Evolutionary conservation across 1,284 basidiomycete species (phyloP).

Genomic region (Binderoboletus segoi): DNA sequence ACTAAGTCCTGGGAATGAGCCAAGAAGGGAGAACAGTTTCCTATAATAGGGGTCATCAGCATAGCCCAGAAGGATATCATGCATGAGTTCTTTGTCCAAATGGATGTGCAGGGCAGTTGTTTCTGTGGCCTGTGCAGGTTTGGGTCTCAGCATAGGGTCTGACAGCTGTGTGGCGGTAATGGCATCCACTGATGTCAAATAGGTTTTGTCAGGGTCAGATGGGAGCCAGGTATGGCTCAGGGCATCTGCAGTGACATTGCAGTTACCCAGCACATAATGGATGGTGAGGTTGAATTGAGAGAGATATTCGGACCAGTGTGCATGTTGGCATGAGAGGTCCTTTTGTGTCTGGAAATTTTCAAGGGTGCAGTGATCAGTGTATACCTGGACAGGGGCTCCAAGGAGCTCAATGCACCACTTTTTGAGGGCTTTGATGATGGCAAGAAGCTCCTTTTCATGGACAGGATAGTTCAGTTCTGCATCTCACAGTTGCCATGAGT

Average conservation of each 20-base stretch:
- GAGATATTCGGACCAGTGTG: not conserved
- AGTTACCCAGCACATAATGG: not conserved
- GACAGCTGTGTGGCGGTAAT: too few relatives aligned
- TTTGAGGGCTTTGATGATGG: not conserved
- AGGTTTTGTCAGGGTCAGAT: too few relatives aligned
- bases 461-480: too few relatives aligned
- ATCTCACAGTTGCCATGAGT: not conserved
- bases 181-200: too few relatives aligned
- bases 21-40: conserved; percentile 16
- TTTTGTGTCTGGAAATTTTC: not conserved
- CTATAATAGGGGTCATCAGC: conserved; percentile 28
- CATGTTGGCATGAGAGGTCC: not conserved
- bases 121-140: too few relatives aligned
- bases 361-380: not conserved
- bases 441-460: too few relatives aligned
- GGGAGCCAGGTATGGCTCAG: too few relatives aligned
- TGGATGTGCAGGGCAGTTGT: too few relatives aligned
- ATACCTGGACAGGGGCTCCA: not conserved
- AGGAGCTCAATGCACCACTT: not conserved
- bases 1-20: not conserved
- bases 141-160: too few relatives aligned
- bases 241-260: not conserved
- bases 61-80: conserved; percentile 34
- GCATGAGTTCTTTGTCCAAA: not conserved
- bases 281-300: not conserved